Base-by-base conservation (phyloP, 2,329 filamentous ascomycete species). In the Fusarium redolens region DNA sequence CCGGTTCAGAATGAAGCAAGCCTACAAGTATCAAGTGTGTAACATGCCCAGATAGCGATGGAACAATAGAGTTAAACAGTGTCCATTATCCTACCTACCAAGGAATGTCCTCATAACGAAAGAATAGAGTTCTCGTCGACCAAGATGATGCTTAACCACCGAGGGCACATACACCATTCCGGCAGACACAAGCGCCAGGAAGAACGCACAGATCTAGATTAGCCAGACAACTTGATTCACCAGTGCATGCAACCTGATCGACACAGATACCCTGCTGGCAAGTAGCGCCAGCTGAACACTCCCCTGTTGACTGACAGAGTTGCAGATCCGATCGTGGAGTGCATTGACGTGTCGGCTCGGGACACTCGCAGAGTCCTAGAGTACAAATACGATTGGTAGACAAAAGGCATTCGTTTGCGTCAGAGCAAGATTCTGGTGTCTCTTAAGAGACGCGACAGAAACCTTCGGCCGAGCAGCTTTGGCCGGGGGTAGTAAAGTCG, bases 21-120 rank as follows among this genome's bases (percentile, higher is more conserved):
- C 18, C 13, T 2, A 4, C 1, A 33, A 50, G 13, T 35, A 8
- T 0, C 2, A 14, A 5, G 7, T 17, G 2, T 6, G 4, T 9
- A 1, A 2, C 10, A 28, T 17, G 8, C 10, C 1, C 8, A 17
- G 15, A n/a, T 7, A 0, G 4, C 5, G 40, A 28, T 7, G 12
- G 13, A 54, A n/a, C 22, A 40, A 15, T n/a, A 7, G 12, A 7
- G 9, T 8, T 18, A 17, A 17, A 12, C 18, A 15, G 5, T 7
- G 17, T 37, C 8, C 13, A 15, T 4, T 37, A 18, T 17, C 35
- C 35, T 15, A 15, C 3, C 35, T 37, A 37, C 17, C 5, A 37
- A 37, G 35, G 35, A 9, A 37, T 37, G 7, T 37, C 35, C 14
- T 15, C 35, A 3, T 37, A 9, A 18, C 14, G 12, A 15, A 20